These are phyloP conservation scores for Polyplosphaeria fusca DNA, from an alignment of 495 filamentous ascomycete genomes.

Conservation along the genomic window DNA sequence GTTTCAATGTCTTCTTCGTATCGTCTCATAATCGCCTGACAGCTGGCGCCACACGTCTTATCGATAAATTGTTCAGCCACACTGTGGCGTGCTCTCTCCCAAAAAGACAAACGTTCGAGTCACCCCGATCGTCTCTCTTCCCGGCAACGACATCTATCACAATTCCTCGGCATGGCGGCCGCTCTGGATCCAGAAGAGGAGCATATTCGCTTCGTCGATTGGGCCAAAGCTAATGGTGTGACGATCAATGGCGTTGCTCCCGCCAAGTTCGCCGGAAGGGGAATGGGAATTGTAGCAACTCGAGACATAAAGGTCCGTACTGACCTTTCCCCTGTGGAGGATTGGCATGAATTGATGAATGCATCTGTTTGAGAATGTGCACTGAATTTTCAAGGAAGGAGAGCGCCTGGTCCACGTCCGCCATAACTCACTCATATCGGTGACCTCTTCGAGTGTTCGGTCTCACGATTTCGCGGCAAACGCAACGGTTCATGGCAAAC, in stretches of 20 bases:
- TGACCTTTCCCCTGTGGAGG: no score
- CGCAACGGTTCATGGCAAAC: constrained; percentile 22
- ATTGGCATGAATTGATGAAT: no score
- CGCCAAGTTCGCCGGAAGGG: constrained; percentile 22
- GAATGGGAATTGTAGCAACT: constrained; percentile 31
- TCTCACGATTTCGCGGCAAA: constrained; percentile 13
- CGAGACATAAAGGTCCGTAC: constrained; percentile 31
- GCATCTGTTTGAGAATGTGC: neutral
- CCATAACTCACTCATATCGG: constrained; percentile 17
- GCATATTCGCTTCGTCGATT: constrained; percentile 22
- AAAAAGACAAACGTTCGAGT: no score
- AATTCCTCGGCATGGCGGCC: constrained; percentile 8
- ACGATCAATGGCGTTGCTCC: constrained; percentile 29
- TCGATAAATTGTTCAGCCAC: no score
- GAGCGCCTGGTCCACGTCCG: constrained; percentile 24
- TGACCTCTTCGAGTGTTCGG: constrained; percentile 8
- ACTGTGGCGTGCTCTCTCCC: no score
- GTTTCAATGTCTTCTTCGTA: no score
- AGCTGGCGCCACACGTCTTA: constrained; percentile 2
- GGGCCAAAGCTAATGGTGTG: constrained; percentile 26
- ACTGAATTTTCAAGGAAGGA: constrained; percentile 32
- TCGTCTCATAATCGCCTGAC: constrained; percentile 4
- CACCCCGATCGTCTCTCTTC: no score
- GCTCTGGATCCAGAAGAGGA: constrained; percentile 27
- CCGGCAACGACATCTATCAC: neutral